Conservation (phyloP, 805 yeast species). For the Brettanomyces sp. region DNA sequence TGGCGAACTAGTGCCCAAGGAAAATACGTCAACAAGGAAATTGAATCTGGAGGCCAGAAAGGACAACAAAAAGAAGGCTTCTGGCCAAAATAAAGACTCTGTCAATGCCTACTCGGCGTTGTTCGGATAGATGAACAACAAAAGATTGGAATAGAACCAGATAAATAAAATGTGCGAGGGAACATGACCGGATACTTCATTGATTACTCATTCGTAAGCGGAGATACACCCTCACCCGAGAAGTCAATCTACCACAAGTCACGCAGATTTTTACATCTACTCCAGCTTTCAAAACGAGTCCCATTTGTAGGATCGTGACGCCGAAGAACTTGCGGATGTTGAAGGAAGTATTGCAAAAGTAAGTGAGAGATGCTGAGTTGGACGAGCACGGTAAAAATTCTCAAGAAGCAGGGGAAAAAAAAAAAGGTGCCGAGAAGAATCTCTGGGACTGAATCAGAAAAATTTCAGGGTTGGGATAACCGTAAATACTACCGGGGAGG, state of each 20-base stretch:
- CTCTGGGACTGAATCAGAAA: not conserved
- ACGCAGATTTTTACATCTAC: not conserved
- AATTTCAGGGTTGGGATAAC: not conserved
- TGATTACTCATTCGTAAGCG: slow-evolving; percentile 32
- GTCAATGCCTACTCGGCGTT: too few species aligned
- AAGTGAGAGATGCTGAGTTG: not conserved
- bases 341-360: not conserved
- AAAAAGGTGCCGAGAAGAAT: not conserved
- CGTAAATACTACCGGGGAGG: too few species aligned
- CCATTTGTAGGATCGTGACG: slow-evolving; percentile 2
- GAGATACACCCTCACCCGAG: slow-evolving; percentile 36
- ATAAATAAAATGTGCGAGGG: slow-evolving; percentile 29
- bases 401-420: not conserved
- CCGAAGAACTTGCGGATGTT: slow-evolving; percentile 1
- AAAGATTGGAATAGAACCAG: too few species aligned
- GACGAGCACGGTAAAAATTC: not conserved
- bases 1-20: slow-evolving; percentile 12
- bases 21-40: not conserved
- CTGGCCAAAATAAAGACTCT: too few species aligned
- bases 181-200: slow-evolving; percentile 42
- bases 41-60: not conserved
- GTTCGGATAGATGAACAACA: too few species aligned
- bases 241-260: slow-evolving; percentile 1
- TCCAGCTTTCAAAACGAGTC: slow-evolving; percentile 2
- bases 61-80: not conserved